phyloP scores from a whole-genome alignment of 768 basidiomycete species.

The Tephrocybe sp. region DNA sequence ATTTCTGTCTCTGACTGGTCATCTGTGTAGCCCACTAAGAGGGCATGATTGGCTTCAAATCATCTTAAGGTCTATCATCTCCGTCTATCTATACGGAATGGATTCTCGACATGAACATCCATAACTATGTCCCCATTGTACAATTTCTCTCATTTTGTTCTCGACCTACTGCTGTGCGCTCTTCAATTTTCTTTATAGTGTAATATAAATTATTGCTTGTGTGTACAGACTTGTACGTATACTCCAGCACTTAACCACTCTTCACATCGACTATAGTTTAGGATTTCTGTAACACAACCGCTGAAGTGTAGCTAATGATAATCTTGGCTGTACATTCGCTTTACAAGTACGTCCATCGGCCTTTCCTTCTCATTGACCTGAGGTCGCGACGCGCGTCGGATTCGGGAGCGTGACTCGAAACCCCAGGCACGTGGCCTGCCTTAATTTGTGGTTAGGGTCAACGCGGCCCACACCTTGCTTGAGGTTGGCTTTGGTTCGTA shows the following conservation, averaged over 20 bases:
- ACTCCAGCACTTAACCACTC: conserved; percentile 14
- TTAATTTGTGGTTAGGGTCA: conserved; percentile 39
- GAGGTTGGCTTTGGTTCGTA: not conserved
- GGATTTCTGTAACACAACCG: conserved; percentile 21
- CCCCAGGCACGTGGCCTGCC: conserved; percentile 18
- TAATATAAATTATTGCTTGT: conserved; percentile 39
- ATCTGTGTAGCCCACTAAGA: conserved; percentile 26
- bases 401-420: conserved; percentile 13
- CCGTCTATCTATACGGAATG: conserved; percentile 12
- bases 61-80: conserved; percentile 11
- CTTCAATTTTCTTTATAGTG: conserved; percentile 27
- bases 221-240: conserved; percentile 17
- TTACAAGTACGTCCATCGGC: not conserved
- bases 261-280: conserved; percentile 15
- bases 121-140: conserved; percentile 9
- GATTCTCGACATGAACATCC: not conserved
- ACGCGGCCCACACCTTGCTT: not conserved
- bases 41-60: conserved; percentile 17
- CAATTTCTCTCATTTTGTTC: conserved; percentile 2
- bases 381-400: too few species aligned
- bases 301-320: conserved; percentile 10
- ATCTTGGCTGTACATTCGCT: not conserved
- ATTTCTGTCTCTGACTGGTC: too few species aligned
- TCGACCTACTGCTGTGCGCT: conserved; percentile 7
- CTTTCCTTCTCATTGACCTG: too few species aligned